A percentile compares a stretch with the other conserved stretches of the same genome.
phyloP scores from a whole-genome alignment of 352 stramenopile genomes.

The Phytopythium helicoides region DNA sequence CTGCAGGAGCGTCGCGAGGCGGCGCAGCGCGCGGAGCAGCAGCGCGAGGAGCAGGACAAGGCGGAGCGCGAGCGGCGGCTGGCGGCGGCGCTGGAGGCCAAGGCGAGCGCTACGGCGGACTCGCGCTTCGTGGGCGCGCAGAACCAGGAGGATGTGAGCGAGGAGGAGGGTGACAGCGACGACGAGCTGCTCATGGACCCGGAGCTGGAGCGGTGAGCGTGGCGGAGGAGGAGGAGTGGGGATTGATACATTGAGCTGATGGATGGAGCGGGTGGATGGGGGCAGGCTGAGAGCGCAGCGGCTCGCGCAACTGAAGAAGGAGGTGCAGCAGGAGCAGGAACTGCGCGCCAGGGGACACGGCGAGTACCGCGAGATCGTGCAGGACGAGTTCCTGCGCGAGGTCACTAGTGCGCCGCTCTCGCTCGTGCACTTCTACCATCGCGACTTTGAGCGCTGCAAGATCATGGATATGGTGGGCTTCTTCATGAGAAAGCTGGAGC shows the following conservation, averaged over 20 bases:
- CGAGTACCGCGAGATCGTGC: constrained; percentile 88
- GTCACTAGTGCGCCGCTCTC: constrained; percentile 84
- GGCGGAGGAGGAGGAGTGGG: no score
- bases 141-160: constrained; percentile 16
- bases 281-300: constrained; percentile 65
- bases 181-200: constrained; percentile 72
- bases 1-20: constrained; percentile 50
- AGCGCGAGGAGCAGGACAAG: constrained; percentile 25
- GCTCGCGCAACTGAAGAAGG: constrained; percentile 58
- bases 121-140: constrained; percentile 25
- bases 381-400: constrained; percentile 96
- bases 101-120: constrained; percentile 22
- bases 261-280: no score
- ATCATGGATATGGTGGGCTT: constrained; percentile 93
- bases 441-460: constrained; percentile 97
- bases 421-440: constrained; percentile 96
- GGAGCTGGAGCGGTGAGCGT: constrained; percentile 65
- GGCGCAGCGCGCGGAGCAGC: constrained; percentile 22
- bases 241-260: no score
- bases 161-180: constrained; percentile 58
- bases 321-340: constrained; percentile 56
- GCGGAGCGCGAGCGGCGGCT: constrained; percentile 19
- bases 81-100: constrained; percentile 16
- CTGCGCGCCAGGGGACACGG: constrained; percentile 73
- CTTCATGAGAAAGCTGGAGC: not conserved